A percentile compares a stretch with the other conserved stretches of the same genome.
Conservation (phyloP, 345 rosid genomes). For the Boechera stricta region DNA sequence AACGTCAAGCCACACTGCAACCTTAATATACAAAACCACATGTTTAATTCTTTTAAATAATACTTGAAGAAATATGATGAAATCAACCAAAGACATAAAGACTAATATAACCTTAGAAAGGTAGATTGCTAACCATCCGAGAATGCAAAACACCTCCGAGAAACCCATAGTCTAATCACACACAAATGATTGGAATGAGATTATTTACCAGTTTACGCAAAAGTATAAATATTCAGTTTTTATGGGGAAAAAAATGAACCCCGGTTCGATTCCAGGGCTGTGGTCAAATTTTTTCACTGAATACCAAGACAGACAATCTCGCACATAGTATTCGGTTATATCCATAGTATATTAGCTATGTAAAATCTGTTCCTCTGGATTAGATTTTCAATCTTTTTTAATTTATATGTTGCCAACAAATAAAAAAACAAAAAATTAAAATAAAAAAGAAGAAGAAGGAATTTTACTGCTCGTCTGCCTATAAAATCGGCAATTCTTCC, state of each 20-base stretch:
- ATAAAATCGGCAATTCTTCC: conserved; percentile 69
- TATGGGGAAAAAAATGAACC: neutral
- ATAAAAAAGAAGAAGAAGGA: neutral
- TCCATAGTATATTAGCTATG: too few relatives aligned
- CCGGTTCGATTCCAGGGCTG: too few relatives aligned
- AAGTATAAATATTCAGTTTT: neutral
- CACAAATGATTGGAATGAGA: neutral
- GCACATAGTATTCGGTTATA: too few relatives aligned
- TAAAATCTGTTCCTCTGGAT: too few relatives aligned
- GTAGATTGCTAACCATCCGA: conserved; percentile 70
- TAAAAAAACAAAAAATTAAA: too few relatives aligned
- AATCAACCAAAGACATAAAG: neutral
- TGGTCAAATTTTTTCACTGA: too few relatives aligned
- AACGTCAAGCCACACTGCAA: conserved; percentile 58
- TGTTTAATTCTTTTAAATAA: neutral
- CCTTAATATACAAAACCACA: conserved; percentile 45
- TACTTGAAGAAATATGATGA: neutral
- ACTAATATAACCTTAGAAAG: conserved; percentile 55
- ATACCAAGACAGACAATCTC: too few relatives aligned
- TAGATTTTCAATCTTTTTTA: too few relatives aligned
- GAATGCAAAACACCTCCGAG: conserved; percentile 61
- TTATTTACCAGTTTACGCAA: neutral
- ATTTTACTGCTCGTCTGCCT: conserved; percentile 71
- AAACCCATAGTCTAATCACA: conserved; percentile 66
- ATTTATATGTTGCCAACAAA: too few relatives aligned